Evolutionary conservation across 1,284 basidiomycete genomes (phyloP).

Genomic region (Chalciporus sp.): DNA sequence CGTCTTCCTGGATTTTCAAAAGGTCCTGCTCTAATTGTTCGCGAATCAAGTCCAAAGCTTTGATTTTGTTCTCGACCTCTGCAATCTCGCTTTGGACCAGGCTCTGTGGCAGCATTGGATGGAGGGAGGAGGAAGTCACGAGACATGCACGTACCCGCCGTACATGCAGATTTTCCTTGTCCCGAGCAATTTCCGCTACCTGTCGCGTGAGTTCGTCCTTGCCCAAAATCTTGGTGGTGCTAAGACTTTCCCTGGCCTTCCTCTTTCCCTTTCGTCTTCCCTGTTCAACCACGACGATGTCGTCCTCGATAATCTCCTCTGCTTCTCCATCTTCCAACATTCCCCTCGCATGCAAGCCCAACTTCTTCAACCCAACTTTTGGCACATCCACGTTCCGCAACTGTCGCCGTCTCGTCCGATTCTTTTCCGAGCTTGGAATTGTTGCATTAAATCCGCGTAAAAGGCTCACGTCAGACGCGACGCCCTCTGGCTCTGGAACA

Average conservation of each 20-base stretch:
- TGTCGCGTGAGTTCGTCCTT: conserved; percentile 83
- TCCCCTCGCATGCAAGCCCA: conserved; percentile 78
- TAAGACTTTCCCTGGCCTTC: conserved; percentile 66
- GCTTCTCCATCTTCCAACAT: conserved; percentile 61
- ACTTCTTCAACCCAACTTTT: conserved; percentile 74
- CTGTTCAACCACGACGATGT: conserved; percentile 59
- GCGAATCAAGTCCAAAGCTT: conserved; percentile 81
- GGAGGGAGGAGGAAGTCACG: conserved; percentile 7
- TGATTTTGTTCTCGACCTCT: conserved; percentile 89
- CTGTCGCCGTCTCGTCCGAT: conserved; percentile 74
- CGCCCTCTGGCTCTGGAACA: conserved; percentile 68
- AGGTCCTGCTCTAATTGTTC: conserved; percentile 83
- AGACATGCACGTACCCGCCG: conserved; percentile 64
- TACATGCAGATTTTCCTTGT: conserved; percentile 90
- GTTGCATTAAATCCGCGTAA: conserved; percentile 90
- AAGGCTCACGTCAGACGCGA: conserved; percentile 70
- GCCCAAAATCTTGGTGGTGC: conserved; percentile 71
- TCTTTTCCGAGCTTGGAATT: conserved; percentile 82
- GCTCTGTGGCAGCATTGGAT: conserved; percentile 50
- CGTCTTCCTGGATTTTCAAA: conserved; percentile 90
- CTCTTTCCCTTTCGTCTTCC: conserved; percentile 55
- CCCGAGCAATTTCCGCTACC: conserved; percentile 79
- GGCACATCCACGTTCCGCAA: conserved; percentile 81
- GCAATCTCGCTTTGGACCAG: conserved; percentile 84
- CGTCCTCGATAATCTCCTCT: conserved; percentile 66